phyloP scores from a whole-genome alignment of 768 basidiomycete genomes.

The Dacryopinax spathularia region DNA sequence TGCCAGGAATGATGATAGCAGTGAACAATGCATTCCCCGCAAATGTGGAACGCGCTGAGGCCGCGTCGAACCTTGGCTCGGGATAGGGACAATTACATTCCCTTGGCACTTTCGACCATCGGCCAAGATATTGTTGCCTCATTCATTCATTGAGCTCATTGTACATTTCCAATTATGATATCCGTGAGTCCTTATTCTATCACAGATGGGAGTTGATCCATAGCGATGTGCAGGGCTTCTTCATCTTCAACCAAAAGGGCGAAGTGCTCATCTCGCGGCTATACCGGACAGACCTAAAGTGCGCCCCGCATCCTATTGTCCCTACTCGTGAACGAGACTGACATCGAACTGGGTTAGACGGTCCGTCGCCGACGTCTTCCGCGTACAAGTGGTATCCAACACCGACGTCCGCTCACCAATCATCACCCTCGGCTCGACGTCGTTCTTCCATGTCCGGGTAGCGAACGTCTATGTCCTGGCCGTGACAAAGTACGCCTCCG shows the following conservation, averaged over 20 bases:
- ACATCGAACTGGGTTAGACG: constrained; percentile 38
- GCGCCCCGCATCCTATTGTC: constrained; percentile 20
- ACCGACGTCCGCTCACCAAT: constrained; percentile 94
- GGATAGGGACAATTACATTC: no score
- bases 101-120: no score
- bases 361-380: constrained; percentile 92
- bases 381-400: constrained; percentile 97
- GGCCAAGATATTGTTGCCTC: no score
- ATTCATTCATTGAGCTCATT: no score
- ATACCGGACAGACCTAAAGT: constrained; percentile 97
- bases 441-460: constrained; percentile 94
- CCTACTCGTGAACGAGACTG: neutral
- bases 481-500: constrained; percentile 67
- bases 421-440: constrained; percentile 92
- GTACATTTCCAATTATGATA: constrained; percentile 30
- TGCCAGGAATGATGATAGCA: no score
- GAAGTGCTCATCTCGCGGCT: constrained; percentile 95
- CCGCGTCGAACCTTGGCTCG: no score
- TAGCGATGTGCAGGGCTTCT: constrained; percentile 63
- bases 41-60: no score
- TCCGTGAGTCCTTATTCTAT: constrained; percentile 28
- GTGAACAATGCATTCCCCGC: no score
- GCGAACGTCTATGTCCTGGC: constrained; percentile 94
- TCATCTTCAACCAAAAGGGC: constrained; percentile 98
- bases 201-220: neutral